Conservation (phyloP, 306 rosid species). For the Lagenaria siceraria region DNA sequence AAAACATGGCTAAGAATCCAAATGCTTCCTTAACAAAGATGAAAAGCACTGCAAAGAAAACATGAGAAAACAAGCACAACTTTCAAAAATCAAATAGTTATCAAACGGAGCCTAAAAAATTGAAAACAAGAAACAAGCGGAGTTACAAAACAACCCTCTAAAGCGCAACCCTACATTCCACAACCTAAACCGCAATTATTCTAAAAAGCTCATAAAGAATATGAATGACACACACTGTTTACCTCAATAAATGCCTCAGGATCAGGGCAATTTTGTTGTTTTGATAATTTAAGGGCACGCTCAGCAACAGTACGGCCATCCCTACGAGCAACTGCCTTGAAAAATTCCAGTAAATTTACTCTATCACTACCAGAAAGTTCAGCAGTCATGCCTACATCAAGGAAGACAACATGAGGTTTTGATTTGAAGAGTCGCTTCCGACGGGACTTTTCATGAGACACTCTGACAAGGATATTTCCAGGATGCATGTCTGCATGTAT, state of each 20-base stretch:
- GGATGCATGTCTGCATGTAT: conserved; percentile 99
- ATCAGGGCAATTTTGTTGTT: conserved; percentile 91
- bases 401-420: conserved; percentile 94
- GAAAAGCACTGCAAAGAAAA: too few species aligned
- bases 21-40: too few species aligned
- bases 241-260: conserved; percentile 93
- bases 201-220: background rate
- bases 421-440: conserved; percentile 72
- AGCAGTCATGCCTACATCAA: conserved; percentile 99
- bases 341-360: conserved; percentile 74
- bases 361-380: conserved; percentile 88
- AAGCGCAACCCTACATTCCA: background rate
- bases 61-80: too few species aligned
- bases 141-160: background rate
- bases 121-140: background rate
- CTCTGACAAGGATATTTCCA: conserved; percentile 96
- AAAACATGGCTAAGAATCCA: too few species aligned
- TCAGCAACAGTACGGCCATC: conserved; percentile 96
- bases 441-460: conserved; percentile 46
- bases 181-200: background rate
- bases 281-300: conserved; percentile 60
- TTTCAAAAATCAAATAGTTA: too few species aligned
- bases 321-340: conserved; percentile 87
- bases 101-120: background rate
- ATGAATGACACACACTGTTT: conserved; percentile 1